Base-by-base conservation (phyloP, 2,329 filamentous ascomycete genomes). In the Spiromastix sp. region DNA sequence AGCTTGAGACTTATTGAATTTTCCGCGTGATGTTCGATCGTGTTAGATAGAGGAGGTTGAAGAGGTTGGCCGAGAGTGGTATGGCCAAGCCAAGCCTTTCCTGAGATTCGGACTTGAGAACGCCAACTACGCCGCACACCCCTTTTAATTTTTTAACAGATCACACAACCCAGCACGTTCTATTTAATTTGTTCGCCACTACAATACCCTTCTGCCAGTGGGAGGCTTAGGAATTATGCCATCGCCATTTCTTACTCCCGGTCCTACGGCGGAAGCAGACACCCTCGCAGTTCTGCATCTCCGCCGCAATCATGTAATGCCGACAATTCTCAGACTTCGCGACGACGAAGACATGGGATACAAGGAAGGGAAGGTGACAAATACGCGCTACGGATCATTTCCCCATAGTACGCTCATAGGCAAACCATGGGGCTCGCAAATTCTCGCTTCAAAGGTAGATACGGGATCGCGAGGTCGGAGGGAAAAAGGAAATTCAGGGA, bases 321-420 rank as follows among this genome's bases (percentile, higher is more conserved):
- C 89, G 5, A 68, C 86, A 17, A 77, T 83, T 42, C 72, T 87
- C 18, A 68, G 72, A 43, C 64, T 73, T 19, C 69, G 70, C 15
- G 69, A 73, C 24, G 76, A 75, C 34, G 70, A 74, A 27, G 70
- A 80, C 43, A 72, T 79, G 51, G 82, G 81, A 40, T 86, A 86
- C 49, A 72, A 74, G 19, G 81, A 86, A 54, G 82, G 82, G 22
- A 79, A 78, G 30, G 81, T 85, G 2, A 76, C 87, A 36, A 96
- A 94, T 62, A 98, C 89, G 2, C 79, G 87, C 29, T 98, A 94
- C 52, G 91, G 91, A 32, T 94, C 87, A 0, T 89, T 86, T 41
- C 83, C 84, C 0, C 84, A 89, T 54, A 81, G 74, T 8, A 87
- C 83, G 0, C 62, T 89, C 30, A 71, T 94, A 37, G 70, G 76